phyloP scores from a whole-genome alignment of 2,329 filamentous ascomycete species.

The Sarocladiaceae sp. region DNA sequence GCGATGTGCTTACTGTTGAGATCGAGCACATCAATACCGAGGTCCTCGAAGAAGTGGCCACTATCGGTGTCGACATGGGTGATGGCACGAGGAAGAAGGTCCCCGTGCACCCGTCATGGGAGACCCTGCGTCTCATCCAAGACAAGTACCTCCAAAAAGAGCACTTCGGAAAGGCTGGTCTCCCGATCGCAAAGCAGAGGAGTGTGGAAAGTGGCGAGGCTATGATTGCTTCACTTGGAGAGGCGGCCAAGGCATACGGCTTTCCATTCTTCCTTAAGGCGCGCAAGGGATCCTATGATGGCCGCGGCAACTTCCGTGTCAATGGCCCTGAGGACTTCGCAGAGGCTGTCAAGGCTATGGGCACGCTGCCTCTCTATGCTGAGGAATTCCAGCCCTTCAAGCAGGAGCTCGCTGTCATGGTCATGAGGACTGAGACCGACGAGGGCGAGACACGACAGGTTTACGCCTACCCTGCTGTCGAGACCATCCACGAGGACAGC shows the following conservation, averaged over 20 bases:
- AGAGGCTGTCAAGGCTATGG: conserved; percentile 65
- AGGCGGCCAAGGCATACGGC: conserved; percentile 61
- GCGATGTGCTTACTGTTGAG: conserved; percentile 84
- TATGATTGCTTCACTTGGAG: conserved; percentile 56
- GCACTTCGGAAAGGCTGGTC: conserved; percentile 62
- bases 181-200: conserved; percentile 70
- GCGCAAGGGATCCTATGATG: conserved; percentile 86
- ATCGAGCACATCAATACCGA: conserved; percentile 95
- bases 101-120: conserved; percentile 75
- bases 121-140: conserved; percentile 83
- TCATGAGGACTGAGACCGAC: conserved; percentile 77
- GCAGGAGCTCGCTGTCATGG: conserved; percentile 90
- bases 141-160: conserved; percentile 92
- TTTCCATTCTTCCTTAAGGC: conserved; percentile 93
- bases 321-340: conserved; percentile 42
- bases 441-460: conserved; percentile 43
- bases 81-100: conserved; percentile 42
- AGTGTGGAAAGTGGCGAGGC: conserved; percentile 54
- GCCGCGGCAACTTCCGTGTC: conserved; percentile 63
- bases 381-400: conserved; percentile 86
- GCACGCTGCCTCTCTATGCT: conserved; percentile 71
- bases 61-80: conserved; percentile 54
- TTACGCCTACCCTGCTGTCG: conserved; percentile 81
- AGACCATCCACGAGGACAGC: conserved; percentile 92
- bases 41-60: conserved; percentile 77